Evolutionary conservation across 768 basidiomycete genomes (phyloP).

Genomic region (Kwoniella dejecticola): DNA sequence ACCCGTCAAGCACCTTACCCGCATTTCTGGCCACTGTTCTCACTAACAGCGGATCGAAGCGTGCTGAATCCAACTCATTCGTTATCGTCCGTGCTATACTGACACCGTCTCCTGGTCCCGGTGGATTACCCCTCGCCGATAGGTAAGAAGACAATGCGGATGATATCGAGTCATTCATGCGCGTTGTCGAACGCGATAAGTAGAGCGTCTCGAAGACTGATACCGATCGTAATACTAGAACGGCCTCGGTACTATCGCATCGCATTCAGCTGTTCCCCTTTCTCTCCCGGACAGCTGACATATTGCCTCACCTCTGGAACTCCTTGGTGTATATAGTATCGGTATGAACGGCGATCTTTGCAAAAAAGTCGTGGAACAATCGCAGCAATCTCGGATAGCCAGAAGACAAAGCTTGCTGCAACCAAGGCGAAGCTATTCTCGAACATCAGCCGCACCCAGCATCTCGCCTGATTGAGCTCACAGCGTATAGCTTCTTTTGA

Average conservation of each 20-base stretch:
- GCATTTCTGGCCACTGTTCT: slow-evolving; percentile 75
- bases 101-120: slow-evolving; percentile 73
- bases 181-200: slow-evolving; percentile 75
- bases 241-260: slow-evolving; percentile 76
- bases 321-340: slow-evolving; percentile 85
- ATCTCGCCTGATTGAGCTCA: slow-evolving; percentile 49
- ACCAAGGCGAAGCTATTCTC: slow-evolving; percentile 74
- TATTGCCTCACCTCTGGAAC: slow-evolving; percentile 70
- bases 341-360: slow-evolving; percentile 90
- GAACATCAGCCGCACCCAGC: slow-evolving; percentile 9
- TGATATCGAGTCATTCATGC: slow-evolving; percentile 78
- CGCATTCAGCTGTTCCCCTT: not conserved
- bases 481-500: slow-evolving; percentile 78
- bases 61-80: slow-evolving; percentile 90
- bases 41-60: slow-evolving; percentile 87
- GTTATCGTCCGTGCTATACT: slow-evolving; percentile 73
- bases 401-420: slow-evolving; percentile 82
- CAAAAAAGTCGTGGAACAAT: slow-evolving; percentile 95
- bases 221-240: slow-evolving; percentile 80
- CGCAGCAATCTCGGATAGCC: slow-evolving; percentile 86
- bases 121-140: slow-evolving; percentile 69
- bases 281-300: not conserved
- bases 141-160: slow-evolving; percentile 65
- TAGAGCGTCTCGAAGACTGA: slow-evolving; percentile 85
- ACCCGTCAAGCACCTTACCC: slow-evolving; percentile 68